These are phyloP conservation scores for Blastobotrys muscicola DNA, from an alignment of 805 yeast genomes.

Conservation along the genomic window DNA sequence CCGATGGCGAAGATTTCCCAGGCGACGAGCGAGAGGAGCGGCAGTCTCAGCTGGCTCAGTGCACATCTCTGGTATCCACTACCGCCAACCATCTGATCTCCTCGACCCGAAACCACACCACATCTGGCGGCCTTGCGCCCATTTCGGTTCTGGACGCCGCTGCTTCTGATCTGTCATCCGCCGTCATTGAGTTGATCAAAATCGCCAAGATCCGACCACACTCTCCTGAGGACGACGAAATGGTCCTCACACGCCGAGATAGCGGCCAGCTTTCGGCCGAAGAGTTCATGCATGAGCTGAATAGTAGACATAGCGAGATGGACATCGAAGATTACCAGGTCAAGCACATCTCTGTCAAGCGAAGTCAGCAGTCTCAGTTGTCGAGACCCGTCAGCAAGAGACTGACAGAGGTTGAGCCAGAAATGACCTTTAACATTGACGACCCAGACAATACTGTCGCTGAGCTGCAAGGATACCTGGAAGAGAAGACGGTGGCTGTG, in stretches of 20 bases:
- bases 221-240: slow-evolving; percentile 6
- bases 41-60: slow-evolving; percentile 18
- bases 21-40: slow-evolving; percentile 3
- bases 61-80: slow-evolving; percentile 41
- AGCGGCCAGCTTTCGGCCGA: background rate
- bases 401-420: background rate
- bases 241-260: background rate
- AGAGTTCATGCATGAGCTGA: background rate
- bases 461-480: slow-evolving; percentile 74
- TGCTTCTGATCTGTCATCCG: slow-evolving; percentile 59
- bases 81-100: slow-evolving; percentile 69
- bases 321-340: slow-evolving; percentile 3
- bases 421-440: slow-evolving; percentile 55
- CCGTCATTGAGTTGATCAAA: slow-evolving; percentile 36
- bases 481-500: slow-evolving; percentile 88
- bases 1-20: slow-evolving; percentile 10
- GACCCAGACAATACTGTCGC: slow-evolving; percentile 85
- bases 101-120: slow-evolving; percentile 61
- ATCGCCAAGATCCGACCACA: slow-evolving; percentile 21
- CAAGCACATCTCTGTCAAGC: slow-evolving; percentile 2
- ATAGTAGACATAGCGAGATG: too few species aligned
- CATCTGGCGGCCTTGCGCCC: slow-evolving; percentile 59
- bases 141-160: slow-evolving; percentile 64
- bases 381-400: background rate
- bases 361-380: background rate